Evolutionary conservation across 305 asterid genomes (phyloP).

Genomic region (Rubia peregrina): DNA sequence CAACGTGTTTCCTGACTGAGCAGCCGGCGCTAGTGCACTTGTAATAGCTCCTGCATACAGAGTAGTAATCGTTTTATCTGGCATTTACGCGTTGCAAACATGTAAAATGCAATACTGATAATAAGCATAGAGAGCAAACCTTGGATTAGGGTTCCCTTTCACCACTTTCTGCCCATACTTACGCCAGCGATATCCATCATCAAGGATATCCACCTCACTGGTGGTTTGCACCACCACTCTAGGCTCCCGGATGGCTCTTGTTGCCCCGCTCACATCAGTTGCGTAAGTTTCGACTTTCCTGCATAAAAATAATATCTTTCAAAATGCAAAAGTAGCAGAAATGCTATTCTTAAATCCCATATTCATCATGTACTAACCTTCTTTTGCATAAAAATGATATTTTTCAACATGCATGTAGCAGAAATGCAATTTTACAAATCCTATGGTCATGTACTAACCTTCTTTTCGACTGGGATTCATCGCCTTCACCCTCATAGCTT

Average conservation of each 20-base stretch:
- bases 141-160: conserved; percentile 95
- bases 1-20: conserved; percentile 84
- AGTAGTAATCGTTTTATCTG: neutral
- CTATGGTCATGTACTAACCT: conserved; percentile 37
- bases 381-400: conserved; percentile 29
- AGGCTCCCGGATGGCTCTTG: conserved; percentile 74
- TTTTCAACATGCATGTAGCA: neutral
- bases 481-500: conserved; percentile 74
- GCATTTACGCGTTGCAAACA: neutral
- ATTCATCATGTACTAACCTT: conserved; percentile 39
- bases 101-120: neutral
- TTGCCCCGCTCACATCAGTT: conserved; percentile 39
- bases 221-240: conserved; percentile 91
- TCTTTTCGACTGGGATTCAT: conserved; percentile 80
- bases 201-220: conserved; percentile 89
- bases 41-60: conserved; percentile 73
- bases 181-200: conserved; percentile 95
- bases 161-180: conserved; percentile 94
- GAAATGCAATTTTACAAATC: neutral
- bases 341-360: neutral
- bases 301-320: neutral
- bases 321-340: neutral
- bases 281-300: conserved; percentile 61
- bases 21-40: conserved; percentile 89
- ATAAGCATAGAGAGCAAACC: conserved; percentile 34